Conservation (phyloP, 331 rosid species). For the Arachis monticola region DNA sequence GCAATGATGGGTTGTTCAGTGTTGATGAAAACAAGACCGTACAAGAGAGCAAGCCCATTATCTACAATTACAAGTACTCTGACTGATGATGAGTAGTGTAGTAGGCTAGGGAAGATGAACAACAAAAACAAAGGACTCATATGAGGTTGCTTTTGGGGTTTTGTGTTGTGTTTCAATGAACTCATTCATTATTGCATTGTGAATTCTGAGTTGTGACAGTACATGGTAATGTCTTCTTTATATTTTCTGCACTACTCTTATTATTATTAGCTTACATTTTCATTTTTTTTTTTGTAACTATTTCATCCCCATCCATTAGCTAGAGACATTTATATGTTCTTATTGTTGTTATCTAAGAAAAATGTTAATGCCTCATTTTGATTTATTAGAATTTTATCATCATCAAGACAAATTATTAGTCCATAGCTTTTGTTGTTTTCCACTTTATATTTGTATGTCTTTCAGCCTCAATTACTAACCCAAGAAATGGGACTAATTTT, state of each 20-base stretch:
- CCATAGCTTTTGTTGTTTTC: too few relatives aligned
- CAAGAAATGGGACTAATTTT: too few relatives aligned
- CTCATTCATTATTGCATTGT: background rate
- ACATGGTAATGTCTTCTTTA: background rate
- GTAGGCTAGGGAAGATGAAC: constrained; percentile 38
- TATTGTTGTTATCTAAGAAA: too few relatives aligned
- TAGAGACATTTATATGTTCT: background rate
- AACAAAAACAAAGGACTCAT: constrained; percentile 3
- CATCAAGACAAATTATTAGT: background rate
- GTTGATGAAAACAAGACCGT: constrained; percentile 67
- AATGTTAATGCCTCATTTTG: background rate
- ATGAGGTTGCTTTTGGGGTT: background rate
- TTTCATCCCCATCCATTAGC: background rate
- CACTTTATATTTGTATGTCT: too few relatives aligned
- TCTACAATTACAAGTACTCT: constrained; percentile 57
- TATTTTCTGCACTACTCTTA: background rate
- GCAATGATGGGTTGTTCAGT: constrained; percentile 41
- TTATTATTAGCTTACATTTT: too few relatives aligned
- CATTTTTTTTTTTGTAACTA: too few relatives aligned
- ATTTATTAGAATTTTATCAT: background rate
- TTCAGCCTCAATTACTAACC: too few relatives aligned
- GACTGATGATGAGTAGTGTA: constrained; percentile 45
- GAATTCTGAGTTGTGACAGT: background rate
- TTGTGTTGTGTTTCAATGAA: background rate
- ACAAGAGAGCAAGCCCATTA: constrained; percentile 40